Base-by-base conservation (phyloP, 2,329 filamentous ascomycete genomes). In the Tolypocladium guangdongense region DNA sequence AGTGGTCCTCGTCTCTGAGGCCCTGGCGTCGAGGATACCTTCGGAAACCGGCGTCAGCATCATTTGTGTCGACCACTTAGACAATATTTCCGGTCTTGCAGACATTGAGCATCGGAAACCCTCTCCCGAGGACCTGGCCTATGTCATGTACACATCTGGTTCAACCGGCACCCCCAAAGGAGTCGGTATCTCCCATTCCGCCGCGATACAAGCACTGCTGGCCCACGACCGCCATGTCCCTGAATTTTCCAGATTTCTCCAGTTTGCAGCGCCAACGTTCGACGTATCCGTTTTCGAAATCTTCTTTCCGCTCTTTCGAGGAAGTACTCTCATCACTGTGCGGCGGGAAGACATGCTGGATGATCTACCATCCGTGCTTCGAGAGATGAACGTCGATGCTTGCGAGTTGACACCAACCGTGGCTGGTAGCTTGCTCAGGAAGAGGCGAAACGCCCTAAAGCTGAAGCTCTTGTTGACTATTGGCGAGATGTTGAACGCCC, bases 231-330 rank as follows among this genome's bases (percentile, higher is more conserved):
- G 73, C 48, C 83, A 91, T 60, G 84, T 96, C 41, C 91, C 91
- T 2, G 39, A 52, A 0, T 96, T 96, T 64, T 74, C 75, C 18
- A 81, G 90, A 47, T 96, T 96, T 66, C 78, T 96, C 1, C 91
- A 96, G 66, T 96, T 96, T 66, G 91, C 91, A 5, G 86, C 90
- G 3, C 89, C 91, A 1, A 96, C 90, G 0, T 96, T 96, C 65
- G 91, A 96, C 67, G 91, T 96, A 8, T 95, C 89, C 0, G 86
- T 96, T 7, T 96, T 96, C 65, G 91, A 96, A 65, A 91, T 95
- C 7, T 96, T 96, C 75, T 96, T 96, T 59, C 87, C 91, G 0
- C 73, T 91, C 18, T 86, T 84, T 57, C 77, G 89, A 54, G 87
- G 87, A 2, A 74, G 74, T 24, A 95, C 89, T 0, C 72, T 96